These are phyloP conservation scores for Phytopythium oedochilum DNA, from an alignment of 352 stramenopile species.

Conservation along the genomic window DNA sequence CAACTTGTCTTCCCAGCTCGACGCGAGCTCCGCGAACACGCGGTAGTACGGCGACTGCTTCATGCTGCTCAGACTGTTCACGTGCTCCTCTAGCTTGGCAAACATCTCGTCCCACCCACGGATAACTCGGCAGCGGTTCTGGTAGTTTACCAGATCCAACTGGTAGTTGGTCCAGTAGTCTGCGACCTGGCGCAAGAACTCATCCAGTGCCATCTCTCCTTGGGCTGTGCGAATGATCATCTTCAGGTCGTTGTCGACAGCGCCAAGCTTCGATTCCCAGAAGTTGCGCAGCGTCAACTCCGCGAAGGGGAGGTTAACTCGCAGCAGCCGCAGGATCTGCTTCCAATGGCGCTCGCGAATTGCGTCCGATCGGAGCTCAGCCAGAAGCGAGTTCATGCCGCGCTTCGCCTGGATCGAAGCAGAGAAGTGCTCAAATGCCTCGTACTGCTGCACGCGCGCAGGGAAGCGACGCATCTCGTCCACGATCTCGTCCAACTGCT, in stretches of 20 bases:
- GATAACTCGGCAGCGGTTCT: slow-evolving; percentile 96
- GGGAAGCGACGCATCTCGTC: slow-evolving; percentile 95
- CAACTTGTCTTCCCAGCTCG: slow-evolving; percentile 97
- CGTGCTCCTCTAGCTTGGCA: slow-evolving; percentile 98
- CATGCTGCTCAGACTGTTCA: slow-evolving; percentile 98
- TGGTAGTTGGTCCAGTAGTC: slow-evolving; percentile 90
- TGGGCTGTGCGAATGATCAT: slow-evolving; percentile 97
- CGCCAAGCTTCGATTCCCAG: slow-evolving; percentile 95
- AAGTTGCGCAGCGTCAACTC: slow-evolving; percentile 96
- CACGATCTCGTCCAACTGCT: slow-evolving; percentile 96
- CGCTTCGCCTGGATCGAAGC: slow-evolving; percentile 94
- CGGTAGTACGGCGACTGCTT: slow-evolving; percentile 99
- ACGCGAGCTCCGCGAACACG: slow-evolving; percentile 97
- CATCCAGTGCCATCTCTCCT: slow-evolving; percentile 99
- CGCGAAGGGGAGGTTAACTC: slow-evolving; percentile 89
- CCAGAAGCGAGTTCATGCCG: slow-evolving; percentile 91
- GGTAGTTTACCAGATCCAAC: slow-evolving; percentile 91
- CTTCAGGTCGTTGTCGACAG: slow-evolving; percentile 93
- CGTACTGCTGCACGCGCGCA: slow-evolving; percentile 96
- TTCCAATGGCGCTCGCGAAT: slow-evolving; percentile 99
- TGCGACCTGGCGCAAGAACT: slow-evolving; percentile 96
- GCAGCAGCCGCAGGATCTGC: slow-evolving; percentile 93
- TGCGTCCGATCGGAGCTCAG: slow-evolving; percentile 97
- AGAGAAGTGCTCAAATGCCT: slow-evolving; percentile 94
- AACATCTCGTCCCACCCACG: slow-evolving; percentile 99